Conservation (phyloP, 1,284 basidiomycete genomes). For the Trichosporon sp. region DNA sequence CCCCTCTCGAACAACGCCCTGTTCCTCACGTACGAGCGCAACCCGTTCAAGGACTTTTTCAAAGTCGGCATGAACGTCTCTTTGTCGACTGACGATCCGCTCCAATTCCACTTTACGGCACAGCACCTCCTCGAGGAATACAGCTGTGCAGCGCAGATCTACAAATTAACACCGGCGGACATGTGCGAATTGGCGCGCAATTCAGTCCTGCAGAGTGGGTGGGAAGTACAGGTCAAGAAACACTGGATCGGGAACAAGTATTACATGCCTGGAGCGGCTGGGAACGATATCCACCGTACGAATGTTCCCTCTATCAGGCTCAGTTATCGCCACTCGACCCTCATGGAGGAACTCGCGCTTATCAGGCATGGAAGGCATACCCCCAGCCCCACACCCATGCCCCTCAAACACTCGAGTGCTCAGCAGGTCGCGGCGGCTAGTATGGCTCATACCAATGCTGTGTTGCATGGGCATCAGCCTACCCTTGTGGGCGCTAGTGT, state of each 20-base stretch:
- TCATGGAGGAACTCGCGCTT: conserved; percentile 68
- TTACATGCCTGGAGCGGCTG: conserved; percentile 79
- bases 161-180: conserved; percentile 69
- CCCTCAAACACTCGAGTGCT: conserved; percentile 4
- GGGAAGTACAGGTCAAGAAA: conserved; percentile 97
- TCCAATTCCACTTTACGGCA: conserved; percentile 94
- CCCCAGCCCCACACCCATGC: conserved; percentile 34
- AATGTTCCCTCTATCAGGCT: conserved; percentile 91
- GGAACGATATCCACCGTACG: conserved; percentile 93
- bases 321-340: conserved; percentile 79
- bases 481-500: conserved; percentile 24
- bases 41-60: conserved; percentile 96
- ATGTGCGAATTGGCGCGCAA: conserved; percentile 88
- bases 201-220: conserved; percentile 92
- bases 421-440: conserved; percentile 13
- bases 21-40: conserved; percentile 91
- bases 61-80: conserved; percentile 93
- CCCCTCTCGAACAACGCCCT: conserved; percentile 96
- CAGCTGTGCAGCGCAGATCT: conserved; percentile 94
- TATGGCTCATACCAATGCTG: conserved; percentile 17
- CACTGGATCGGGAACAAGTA: conserved; percentile 91
- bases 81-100: conserved; percentile 65
- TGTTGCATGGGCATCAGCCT: conserved; percentile 7
- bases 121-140: conserved; percentile 94
- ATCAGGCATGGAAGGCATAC: conserved; percentile 38